Conservation (phyloP, 1,284 basidiomycete species). For the Pascua sp. region DNA sequence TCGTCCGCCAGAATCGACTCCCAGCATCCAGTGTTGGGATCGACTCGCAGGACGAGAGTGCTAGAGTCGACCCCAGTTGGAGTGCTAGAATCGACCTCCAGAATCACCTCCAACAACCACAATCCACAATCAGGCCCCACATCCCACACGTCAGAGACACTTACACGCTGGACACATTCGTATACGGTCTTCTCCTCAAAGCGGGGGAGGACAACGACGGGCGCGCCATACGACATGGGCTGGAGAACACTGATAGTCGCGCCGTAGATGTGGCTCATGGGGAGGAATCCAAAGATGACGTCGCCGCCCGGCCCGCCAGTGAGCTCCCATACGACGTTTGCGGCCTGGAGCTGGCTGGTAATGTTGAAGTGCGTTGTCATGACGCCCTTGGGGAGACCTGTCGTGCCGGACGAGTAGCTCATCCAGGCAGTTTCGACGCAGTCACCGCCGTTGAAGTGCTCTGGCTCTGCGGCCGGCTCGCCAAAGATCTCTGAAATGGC, state of each 20-base stretch:
- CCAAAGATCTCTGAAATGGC: constrained; percentile 6
- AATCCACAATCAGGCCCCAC: no score
- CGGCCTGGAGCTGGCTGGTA: constrained; percentile 41
- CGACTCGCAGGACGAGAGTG: no score
- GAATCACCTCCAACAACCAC: constrained; percentile 48
- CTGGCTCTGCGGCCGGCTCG: constrained; percentile 1
- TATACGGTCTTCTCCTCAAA: constrained; percentile 61
- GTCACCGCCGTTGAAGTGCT: constrained; percentile 11
- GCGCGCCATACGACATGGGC: constrained; percentile 59
- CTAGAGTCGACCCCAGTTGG: no score
- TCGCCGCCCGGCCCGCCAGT: constrained; percentile 5
- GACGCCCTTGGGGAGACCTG: constrained; percentile 48
- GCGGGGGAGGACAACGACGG: constrained; percentile 64
- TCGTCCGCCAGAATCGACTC: no score
- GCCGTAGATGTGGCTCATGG: constrained; percentile 22
- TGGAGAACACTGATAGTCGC: constrained; percentile 55
- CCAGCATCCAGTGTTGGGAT: no score
- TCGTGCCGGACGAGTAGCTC: constrained; percentile 67
- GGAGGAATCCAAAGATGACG: constrained; percentile 16
- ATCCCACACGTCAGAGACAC: no score
- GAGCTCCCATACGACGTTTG: constrained; percentile 5
- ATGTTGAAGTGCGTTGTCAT: constrained; percentile 65
- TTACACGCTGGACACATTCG: constrained; percentile 57
- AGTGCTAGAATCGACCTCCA: no score
- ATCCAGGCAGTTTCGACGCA: constrained; percentile 38